Conservation (phyloP, 2,329 filamentous ascomycete genomes). For the Curvularia verruculosa region DNA sequence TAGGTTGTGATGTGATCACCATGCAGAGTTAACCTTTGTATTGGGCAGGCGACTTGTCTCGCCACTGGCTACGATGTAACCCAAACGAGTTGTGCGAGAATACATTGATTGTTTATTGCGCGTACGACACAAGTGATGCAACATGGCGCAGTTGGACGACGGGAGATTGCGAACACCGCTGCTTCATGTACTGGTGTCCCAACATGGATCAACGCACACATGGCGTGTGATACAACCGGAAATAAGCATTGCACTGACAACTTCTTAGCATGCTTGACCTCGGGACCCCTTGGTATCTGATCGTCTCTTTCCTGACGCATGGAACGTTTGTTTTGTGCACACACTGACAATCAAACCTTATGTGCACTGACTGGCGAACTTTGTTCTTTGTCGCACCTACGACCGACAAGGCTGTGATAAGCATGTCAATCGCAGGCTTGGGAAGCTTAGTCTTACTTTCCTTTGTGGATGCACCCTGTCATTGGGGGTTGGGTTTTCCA, state of each 20-base stretch:
- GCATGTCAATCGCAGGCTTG: not conserved
- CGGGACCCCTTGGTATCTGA: not conserved
- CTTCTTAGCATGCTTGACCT: conserved; percentile 2
- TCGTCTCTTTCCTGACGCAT: not conserved
- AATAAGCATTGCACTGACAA: not conserved
- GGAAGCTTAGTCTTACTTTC: not conserved
- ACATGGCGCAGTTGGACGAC: not conserved
- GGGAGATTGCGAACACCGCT: not conserved
- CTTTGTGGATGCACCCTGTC: not conserved
- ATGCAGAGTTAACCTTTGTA: not conserved
- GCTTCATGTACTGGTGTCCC: not conserved
- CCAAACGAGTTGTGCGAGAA: not conserved
- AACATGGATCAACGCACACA: not conserved
- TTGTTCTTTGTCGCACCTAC: not conserved
- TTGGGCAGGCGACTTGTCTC: not conserved
- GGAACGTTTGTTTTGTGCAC: not conserved
- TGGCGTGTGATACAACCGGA: not conserved
- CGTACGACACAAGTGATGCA: too few relatives aligned
- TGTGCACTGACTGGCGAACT: not conserved
- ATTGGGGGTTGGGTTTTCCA: not conserved
- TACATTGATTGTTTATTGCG: too few relatives aligned
- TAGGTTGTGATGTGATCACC: not conserved
- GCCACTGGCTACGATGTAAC: not conserved
- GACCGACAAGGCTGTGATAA: not conserved
- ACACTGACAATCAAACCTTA: not conserved